Conservation (phyloP, 768 basidiomycete species). For the Gloeostereum incarnatum region DNA sequence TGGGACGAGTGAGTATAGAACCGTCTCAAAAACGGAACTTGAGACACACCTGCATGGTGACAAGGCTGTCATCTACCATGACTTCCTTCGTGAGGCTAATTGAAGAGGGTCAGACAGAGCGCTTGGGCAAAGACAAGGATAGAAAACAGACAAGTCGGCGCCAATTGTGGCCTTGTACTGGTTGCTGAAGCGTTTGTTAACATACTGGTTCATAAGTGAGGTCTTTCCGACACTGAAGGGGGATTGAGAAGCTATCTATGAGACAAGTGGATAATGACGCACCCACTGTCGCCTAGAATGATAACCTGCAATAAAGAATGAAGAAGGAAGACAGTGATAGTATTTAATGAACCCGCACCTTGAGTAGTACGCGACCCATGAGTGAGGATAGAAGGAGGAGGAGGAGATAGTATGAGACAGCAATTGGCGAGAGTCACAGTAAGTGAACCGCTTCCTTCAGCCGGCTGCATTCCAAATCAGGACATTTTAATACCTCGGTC, state of each 20-base stretch:
- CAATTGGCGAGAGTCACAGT: slow-evolving; percentile 4
- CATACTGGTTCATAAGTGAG: slow-evolving; percentile 99
- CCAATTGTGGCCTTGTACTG: slow-evolving; percentile 99
- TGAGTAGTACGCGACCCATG: slow-evolving; percentile 85
- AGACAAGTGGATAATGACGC: slow-evolving; percentile 23
- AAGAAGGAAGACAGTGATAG: slow-evolving; percentile 4
- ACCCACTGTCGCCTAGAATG: slow-evolving; percentile 98
- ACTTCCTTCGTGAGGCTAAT: slow-evolving; percentile 92
- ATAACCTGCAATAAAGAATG: slow-evolving; percentile 60
- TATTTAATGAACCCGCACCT: slow-evolving; percentile 36
- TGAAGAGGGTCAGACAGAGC: slow-evolving; percentile 15
- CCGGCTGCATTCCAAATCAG: too few relatives aligned
- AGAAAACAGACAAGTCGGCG: slow-evolving; percentile 76
- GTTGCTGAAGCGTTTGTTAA: slow-evolving; percentile 98
- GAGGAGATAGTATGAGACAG: slow-evolving; percentile 14
- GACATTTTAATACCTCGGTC: too few relatives aligned
- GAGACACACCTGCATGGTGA: slow-evolving; percentile 89
- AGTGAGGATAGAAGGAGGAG: slow-evolving; percentile 10
- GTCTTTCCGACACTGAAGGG: slow-evolving; percentile 88
- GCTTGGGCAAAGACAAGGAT: slow-evolving; percentile 6
- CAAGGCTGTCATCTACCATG: slow-evolving; percentile 95
- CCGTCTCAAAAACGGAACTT: background rate
- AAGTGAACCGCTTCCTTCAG: too few relatives aligned
- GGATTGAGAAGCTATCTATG: slow-evolving; percentile 9
- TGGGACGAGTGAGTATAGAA: slow-evolving; percentile 3